Evolutionary conservation across 2,329 filamentous ascomycete genomes (phyloP).

Genomic region (Fusarium algeriense): DNA sequence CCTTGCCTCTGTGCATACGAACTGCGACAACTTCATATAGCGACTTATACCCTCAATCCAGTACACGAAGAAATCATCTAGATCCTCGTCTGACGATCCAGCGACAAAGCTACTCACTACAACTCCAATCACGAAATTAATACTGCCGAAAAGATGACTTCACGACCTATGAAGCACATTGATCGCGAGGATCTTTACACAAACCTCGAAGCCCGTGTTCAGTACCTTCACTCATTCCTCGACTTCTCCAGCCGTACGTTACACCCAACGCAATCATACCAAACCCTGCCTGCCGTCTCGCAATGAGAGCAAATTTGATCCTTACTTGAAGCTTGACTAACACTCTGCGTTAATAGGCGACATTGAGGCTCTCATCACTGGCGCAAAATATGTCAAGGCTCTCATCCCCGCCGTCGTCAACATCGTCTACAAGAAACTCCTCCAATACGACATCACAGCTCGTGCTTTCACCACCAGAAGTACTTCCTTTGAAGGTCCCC

Average conservation of each 20-base stretch:
- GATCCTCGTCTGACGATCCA: background rate
- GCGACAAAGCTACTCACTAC: too few relatives aligned
- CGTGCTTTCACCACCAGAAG: conserved; percentile 76
- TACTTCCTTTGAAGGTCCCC: conserved; percentile 74
- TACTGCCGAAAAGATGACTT: conserved; percentile 45
- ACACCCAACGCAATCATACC: background rate
- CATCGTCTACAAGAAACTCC: conserved; percentile 84
- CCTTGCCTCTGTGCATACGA: background rate
- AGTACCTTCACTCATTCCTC: conserved; percentile 80
- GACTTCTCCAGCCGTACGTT: conserved; percentile 77
- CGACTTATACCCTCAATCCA: background rate
- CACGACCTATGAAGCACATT: conserved; percentile 67
- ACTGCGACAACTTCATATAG: background rate
- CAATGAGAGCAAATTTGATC: background rate
- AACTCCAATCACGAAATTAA: background rate
- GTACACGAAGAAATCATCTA: background rate
- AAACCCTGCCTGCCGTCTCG: background rate
- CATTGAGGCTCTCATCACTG: conserved; percentile 75
- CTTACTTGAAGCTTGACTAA: conserved; percentile 10
- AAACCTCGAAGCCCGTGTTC: conserved; percentile 75
- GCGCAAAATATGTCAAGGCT: conserved; percentile 82
- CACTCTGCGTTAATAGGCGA: conserved; percentile 64
- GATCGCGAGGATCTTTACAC: conserved; percentile 79
- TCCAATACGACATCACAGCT: conserved; percentile 85
- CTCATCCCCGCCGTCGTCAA: conserved; percentile 86